Base-by-base conservation (phyloP, 163 green algal species). In the Volvox carteri region DNA sequence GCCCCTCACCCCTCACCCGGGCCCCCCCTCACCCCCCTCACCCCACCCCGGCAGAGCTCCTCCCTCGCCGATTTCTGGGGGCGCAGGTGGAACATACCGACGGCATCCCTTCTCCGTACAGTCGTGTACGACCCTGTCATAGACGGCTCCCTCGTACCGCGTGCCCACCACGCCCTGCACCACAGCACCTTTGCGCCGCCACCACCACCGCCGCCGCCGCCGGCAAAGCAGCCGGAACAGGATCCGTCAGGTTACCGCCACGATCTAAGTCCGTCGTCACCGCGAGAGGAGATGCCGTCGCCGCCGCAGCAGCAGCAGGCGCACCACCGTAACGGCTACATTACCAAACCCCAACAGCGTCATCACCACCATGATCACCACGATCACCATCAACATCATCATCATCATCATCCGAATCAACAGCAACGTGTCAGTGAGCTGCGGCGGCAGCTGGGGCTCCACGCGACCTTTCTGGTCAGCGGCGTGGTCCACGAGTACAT, bases 81-180 rank as follows among this genome's bases (percentile, higher is more conserved):
- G 35, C 78, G 86, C 21, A 44, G 86, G 39, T 96, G 93, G 94
- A 95, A 95, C 86, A 93, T 95, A 78, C 92, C 90, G 25, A 92
- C 90, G 11, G 76, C 70, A 19, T 86, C 92, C 4, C 77, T 91
- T 7, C 87, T 96, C 33, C 81, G 94, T 9, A 83, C 86, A 14
- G 50, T 95, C n/a, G 84, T 94, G 28, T 95, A 95, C 77, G 94
- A 96, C 88, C 67, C 88, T 0, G 80, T 96, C 11, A 67, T 91
- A 2, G 90, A 95, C 52, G 87, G 90, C 18, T 28, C 28, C 7
- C 54, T 89, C 4, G n/a, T n/a, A n/a, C n/a, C n/a, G n/a, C n/a
- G n/a, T n/a, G n/a, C n/a, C n/a, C n/a, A n/a, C n/a, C n/a, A n/a
- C n/a, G n/a, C n/a, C n/a, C 19, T 54, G 39, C 23, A 1, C 2